A percentile compares a stretch with the other conserved stretches of the same genome.
phyloP scores from a whole-genome alignment of 345 rosid genomes.

The Physaria fendleri region DNA sequence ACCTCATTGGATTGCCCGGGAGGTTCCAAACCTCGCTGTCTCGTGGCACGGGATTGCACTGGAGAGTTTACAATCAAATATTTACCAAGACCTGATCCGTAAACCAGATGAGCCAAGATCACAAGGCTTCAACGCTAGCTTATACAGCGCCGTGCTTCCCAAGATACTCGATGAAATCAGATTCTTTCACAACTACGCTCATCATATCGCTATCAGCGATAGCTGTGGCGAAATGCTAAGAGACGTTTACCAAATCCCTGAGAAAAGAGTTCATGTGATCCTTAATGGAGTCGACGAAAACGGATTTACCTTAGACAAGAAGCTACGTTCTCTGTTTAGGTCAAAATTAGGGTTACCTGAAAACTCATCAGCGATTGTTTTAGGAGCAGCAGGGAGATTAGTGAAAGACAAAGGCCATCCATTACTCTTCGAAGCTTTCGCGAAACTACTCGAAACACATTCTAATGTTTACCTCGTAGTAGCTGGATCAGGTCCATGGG shows the following conservation, averaged over 20 bases:
- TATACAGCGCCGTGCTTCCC: slow-evolving; percentile 52
- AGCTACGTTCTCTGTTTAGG: slow-evolving; percentile 49
- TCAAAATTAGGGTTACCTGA: slow-evolving; percentile 41
- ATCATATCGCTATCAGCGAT: slow-evolving; percentile 86
- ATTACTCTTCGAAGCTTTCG: slow-evolving; percentile 54
- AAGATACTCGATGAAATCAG: slow-evolving; percentile 75
- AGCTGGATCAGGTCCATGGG: slow-evolving; percentile 95
- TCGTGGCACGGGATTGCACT: slow-evolving; percentile 96
- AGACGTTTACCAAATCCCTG: slow-evolving; percentile 81
- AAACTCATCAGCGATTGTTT: slow-evolving; percentile 50
- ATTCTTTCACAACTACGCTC: slow-evolving; percentile 69
- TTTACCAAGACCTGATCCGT: slow-evolving; percentile 72
- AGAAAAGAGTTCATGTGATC: slow-evolving; percentile 77
- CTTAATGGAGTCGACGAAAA: slow-evolving; percentile 77
- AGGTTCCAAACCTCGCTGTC: slow-evolving; percentile 59
- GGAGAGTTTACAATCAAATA: slow-evolving; percentile 70
- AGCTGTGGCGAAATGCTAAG: slow-evolving; percentile 94
- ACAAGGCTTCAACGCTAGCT: slow-evolving; percentile 39
- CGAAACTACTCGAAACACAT: slow-evolving; percentile 35
- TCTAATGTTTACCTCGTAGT: slow-evolving; percentile 50
- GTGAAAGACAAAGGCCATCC: slow-evolving; percentile 97
- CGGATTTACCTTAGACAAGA: slow-evolving; percentile 39
- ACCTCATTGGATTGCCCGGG: slow-evolving; percentile 65
- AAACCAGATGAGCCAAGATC: slow-evolving; percentile 54
- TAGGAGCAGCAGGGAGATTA: slow-evolving; percentile 83